Base-by-base conservation (phyloP, 1,139 yeast genomes). In the Arxiozyma slooffiae region DNA sequence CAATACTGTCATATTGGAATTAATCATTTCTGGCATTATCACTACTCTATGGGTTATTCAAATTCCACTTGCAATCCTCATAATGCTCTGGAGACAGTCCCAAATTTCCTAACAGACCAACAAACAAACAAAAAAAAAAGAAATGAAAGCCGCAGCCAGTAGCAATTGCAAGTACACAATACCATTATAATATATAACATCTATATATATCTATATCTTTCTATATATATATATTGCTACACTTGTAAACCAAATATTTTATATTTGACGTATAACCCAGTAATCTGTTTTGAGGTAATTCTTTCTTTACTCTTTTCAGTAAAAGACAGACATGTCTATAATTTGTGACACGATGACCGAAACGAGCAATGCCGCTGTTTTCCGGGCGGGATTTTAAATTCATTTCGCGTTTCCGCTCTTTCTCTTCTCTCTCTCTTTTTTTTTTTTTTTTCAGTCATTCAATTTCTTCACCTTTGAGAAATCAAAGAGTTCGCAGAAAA, bases 11-110 rank as follows among this genome's bases (percentile, higher is more conserved):
- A 55, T 63, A 55, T 50, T 69, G 8, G 86, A 82, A 60, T 60
- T 80, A 2, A 68, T 68, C 44, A 66, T 82, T 3, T 70, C 81
- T 1, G 41, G 73, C 1, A 68, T 63, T 0, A 58, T 83, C 1
- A 49, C 80, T 1, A 73, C 70, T 0, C 41, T 77, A 0, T 82
- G 86, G 84, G 3, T 71, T 0, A 11, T 74, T 0, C 81, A 79
- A 57, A 39, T 75, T 0, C 38, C 75, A 0, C 57, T 76, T 5
- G 85, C 62, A 5, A 47, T 53, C 11, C 4, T 51, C 3, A 36
- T 52, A 14, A 30, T 50, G 41, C 11, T 41, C 3, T 17, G 23
- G 17, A 41, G 18, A 26, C 17, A 26, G n/a, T 4, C 16, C 4
- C 36, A 30, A 14, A 30, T 16, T 4, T 14, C n/a, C 14, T 30